Evolutionary conservation across 2,329 filamentous ascomycete species (phyloP).

Genomic region (Exophiala oligosperma): DNA sequence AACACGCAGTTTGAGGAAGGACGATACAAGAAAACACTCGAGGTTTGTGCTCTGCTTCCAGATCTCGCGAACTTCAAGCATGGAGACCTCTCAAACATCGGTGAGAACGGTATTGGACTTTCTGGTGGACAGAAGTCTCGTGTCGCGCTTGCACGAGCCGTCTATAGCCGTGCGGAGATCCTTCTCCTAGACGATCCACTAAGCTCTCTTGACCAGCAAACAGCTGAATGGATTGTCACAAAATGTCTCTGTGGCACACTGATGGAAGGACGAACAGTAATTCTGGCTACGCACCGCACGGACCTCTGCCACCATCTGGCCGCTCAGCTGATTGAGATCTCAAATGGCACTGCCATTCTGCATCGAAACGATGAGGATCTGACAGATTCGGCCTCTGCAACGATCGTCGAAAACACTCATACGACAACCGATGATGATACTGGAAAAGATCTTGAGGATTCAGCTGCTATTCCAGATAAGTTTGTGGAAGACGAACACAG

Average conservation of each 20-base stretch:
- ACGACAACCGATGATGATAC: constrained; percentile 30
- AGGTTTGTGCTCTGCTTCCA: constrained; percentile 61
- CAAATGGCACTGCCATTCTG: constrained; percentile 56
- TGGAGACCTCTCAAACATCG: constrained; percentile 62
- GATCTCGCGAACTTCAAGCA: constrained; percentile 65
- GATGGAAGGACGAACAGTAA: constrained; percentile 53
- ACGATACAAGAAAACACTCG: constrained; percentile 67
- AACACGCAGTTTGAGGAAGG: constrained; percentile 66
- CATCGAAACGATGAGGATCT: constrained; percentile 49
- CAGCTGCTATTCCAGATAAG: constrained; percentile 64
- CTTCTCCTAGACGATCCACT: constrained; percentile 61
- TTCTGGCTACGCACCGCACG: constrained; percentile 65
- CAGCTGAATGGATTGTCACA: constrained; percentile 60
- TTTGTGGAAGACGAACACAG: constrained; percentile 78
- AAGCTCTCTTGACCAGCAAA: constrained; percentile 64
- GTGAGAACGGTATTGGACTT: constrained; percentile 62
- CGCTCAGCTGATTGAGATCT: constrained; percentile 70
- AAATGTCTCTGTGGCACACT: constrained; percentile 59
- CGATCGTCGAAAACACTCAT: constrained; percentile 33
- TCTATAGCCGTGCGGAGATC: constrained; percentile 57
- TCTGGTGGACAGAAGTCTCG: constrained; percentile 63
- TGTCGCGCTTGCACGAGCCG: constrained; percentile 60
- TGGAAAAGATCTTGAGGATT: constrained; percentile 32
- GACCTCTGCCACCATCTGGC: constrained; percentile 74
- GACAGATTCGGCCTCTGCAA: constrained; percentile 37